Evolutionary conservation across 2,329 filamentous ascomycete genomes (phyloP), one percentile per base, ranked within the genome.

Genomic region (Trichoderma endophyticum): DNA sequence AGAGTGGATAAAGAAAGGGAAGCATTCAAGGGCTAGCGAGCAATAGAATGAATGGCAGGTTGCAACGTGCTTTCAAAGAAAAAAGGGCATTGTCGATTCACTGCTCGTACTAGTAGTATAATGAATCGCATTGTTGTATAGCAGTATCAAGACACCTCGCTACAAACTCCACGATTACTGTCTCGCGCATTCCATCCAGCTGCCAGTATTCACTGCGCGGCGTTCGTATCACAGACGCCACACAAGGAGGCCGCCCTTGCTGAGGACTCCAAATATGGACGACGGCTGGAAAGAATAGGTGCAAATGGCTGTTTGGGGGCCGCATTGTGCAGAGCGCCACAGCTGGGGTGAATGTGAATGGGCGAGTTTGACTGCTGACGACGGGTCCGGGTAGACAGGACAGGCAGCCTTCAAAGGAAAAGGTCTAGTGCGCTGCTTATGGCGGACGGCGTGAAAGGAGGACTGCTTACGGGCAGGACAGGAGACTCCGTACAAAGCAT

Each of bases 251-350:
- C 66, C 66, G 66, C 66, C 66, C 34, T 61, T 54, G 34, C 39
- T 69, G 57, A 70, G n/a, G 39, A 62, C 12, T 70, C 66, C 66
- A 70, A 62, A 70, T 61, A 61, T 70, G 57, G 67, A 70, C 30
- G 21, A 61, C 9, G 56, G 28, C 39, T 54, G 28, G 7, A 57
- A 18, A 28, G 34, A 36, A 43, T 32, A 51, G 30, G 26, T 60
- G 36, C 24, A 14, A 48, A 48, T 69, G 30, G 57, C 26, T 30
- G 66, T 6, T 61, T 70, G 67, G 67, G 67, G 67, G 67, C 67
- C 67, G 65, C 43, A 26, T 36, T 18, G 39, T 32, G 56, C 28
- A 54, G 56, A 51, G 57, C 67, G 67, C 67, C 57, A 70, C 57
- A 62, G 67, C 56, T 54, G 57, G 64, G 39, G n/a, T 26, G 36